Conservation (phyloP, 257 asterid genomes). For the Fraxinus quadrangulata region DNA sequence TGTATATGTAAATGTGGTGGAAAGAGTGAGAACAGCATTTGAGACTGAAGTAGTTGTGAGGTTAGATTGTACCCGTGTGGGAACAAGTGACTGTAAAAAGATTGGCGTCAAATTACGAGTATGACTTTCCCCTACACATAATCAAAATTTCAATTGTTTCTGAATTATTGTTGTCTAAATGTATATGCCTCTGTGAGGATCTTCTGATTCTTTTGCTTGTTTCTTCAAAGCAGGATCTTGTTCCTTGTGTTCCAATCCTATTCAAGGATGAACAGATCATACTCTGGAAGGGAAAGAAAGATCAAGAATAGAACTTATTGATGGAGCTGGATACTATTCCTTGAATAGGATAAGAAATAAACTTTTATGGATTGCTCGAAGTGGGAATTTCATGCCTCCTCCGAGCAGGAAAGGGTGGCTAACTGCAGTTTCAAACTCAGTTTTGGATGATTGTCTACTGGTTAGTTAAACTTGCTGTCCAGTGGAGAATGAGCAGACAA, state of each 20-base stretch:
- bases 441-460: background rate
- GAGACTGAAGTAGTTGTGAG: constrained; percentile 74
- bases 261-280: constrained; percentile 82
- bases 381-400: background rate
- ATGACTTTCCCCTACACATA: constrained; percentile 23
- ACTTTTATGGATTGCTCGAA: background rate
- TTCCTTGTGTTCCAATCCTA: constrained; percentile 82
- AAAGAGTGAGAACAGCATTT: constrained; percentile 69
- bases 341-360: background rate
- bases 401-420: background rate
- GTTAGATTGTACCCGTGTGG: constrained; percentile 73
- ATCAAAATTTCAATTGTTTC: constrained; percentile 6
- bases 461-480: background rate
- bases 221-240: constrained; percentile 62
- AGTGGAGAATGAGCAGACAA: background rate
- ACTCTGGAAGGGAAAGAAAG: constrained; percentile 67
- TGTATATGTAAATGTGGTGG: constrained; percentile 80
- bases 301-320: constrained; percentile 28
- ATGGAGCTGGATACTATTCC: background rate
- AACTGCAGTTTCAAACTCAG: background rate
- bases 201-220: background rate
- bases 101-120: constrained; percentile 89
- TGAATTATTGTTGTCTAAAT: background rate
- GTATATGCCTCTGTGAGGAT: background rate
- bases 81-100: constrained; percentile 85